Base-by-base conservation (phyloP, 805 yeast species). In the Cyberlindnera mycetangii region DNA sequence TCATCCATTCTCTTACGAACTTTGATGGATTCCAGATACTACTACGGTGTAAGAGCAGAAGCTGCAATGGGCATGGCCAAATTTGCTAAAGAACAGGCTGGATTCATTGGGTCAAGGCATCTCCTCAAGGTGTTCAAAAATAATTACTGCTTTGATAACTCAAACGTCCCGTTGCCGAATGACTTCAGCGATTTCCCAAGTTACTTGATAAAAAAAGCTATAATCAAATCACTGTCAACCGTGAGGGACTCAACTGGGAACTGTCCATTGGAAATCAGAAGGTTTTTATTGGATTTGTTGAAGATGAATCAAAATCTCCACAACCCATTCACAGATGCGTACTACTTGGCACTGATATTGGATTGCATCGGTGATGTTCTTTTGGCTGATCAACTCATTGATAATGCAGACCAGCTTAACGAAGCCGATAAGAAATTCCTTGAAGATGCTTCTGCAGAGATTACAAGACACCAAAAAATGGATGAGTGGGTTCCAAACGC, bases 401-500 rank as follows among this genome's bases (percentile, higher is more conserved):
- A 52, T n/a, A 50, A 18, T 19, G 39, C 41, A 3, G 45, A 40
- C 2, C 38, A 50, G 2, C 31, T 55, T 4, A 40, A 43, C 6
- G 65, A 59, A 17, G 57, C 54, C 3, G 73, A 69, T 24, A 60
- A 48, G 24, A 59, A 57, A 3, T 79, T 75, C 54, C 59, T 78
- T 3, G 52, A 60, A 4, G 75, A 73, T 14, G 79, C 82, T 0
- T 54, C 82, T 7, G 72, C 74, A 7, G 97, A 90, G 58, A 69
- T 93, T 37, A 79, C 82, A 44, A 74, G 97, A 47, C 75, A 81
- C 48, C 79, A 81, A 52, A 80, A 89, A 49, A 73, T 93, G 66
- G 98, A 92, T 57, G 81, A 77, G 34, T 89, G 95, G 95, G 72
- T 84, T 7, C 92, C 97, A 1, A 83, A 96, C 0, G 79, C 76